A percentile compares a stretch with the other conserved stretches of the same genome.
Conservation (phyloP, 1,139 yeast genomes). For the Ogataea hybrid region DNA sequence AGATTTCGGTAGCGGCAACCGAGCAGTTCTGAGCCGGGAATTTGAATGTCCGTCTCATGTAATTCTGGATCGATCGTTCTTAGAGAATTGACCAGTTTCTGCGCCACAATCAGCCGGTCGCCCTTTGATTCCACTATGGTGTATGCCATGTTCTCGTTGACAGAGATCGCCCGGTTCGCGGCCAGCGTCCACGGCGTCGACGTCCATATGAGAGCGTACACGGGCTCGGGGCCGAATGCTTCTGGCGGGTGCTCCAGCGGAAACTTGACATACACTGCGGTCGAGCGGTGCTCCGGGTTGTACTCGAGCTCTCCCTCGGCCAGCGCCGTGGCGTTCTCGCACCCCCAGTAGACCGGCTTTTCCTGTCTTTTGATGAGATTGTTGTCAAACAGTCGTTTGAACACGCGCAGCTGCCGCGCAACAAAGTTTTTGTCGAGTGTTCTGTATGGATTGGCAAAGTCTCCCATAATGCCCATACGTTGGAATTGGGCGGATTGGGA, state of each 20-base stretch:
- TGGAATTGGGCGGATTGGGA: constrained; percentile 64
- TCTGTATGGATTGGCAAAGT: constrained; percentile 68
- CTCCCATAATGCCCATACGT: constrained; percentile 77
- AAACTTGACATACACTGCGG: constrained; percentile 70
- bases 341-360: constrained; percentile 98
- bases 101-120: constrained; percentile 51
- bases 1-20: constrained; percentile 56
- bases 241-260: constrained; percentile 36
- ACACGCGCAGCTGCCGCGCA: constrained; percentile 67
- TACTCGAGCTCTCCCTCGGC: constrained; percentile 97
- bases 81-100: constrained; percentile 36
- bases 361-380: constrained; percentile 78
- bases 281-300: constrained; percentile 66
- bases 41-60: constrained; percentile 23
- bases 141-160: constrained; percentile 59
- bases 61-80: constrained; percentile 31
- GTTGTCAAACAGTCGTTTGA: constrained; percentile 60
- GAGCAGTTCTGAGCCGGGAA: constrained; percentile 48
- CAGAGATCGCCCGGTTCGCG: constrained; percentile 81
- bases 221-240: not conserved
- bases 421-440: constrained; percentile 76
- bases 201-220: constrained; percentile 74
- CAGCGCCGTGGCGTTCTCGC: constrained; percentile 88
- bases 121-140: constrained; percentile 41
- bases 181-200: constrained; percentile 98